A percentile compares a stretch with the other conserved stretches of the same genome.
Conservation (phyloP, 768 basidiomycete species). For the Kwoniella europaea region DNA sequence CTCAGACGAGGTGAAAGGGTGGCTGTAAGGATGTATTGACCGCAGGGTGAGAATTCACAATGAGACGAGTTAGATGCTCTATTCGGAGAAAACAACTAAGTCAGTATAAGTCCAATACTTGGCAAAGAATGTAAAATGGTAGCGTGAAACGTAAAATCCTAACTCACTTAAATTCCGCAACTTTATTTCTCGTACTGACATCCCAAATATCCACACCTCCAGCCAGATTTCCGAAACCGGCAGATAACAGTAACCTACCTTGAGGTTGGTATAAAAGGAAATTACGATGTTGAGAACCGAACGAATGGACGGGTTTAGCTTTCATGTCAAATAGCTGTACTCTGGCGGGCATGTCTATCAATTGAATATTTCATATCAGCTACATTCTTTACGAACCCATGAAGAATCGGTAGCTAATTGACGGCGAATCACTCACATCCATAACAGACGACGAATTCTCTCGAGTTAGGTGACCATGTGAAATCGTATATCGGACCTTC, state of each 20-base stretch:
- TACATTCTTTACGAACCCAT: too few species aligned
- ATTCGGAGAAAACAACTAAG: not conserved
- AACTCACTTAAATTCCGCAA: conserved; percentile 61
- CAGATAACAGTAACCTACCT: conserved; percentile 80
- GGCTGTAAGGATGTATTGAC: conserved; percentile 88
- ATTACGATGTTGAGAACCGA: conserved; percentile 86
- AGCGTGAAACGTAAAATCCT: too few species aligned
- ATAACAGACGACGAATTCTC: conserved; percentile 95
- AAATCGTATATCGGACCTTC: conserved; percentile 98
- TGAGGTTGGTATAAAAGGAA: conserved; percentile 95
- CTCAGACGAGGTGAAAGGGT: conserved; percentile 93
- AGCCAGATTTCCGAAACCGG: conserved; percentile 95
- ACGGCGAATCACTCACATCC: conserved; percentile 71
- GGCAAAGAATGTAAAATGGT: too few species aligned
- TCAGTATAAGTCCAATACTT: too few species aligned
- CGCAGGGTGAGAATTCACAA: conserved; percentile 95
- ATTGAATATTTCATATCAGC: too few species aligned
- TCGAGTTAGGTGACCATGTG: conserved; percentile 91
- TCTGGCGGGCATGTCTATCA: conserved; percentile 97
- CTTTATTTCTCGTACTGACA: conserved; percentile 79
- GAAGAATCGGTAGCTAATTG: too few species aligned
- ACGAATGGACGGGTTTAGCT: conserved; percentile 84
- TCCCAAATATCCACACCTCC: conserved; percentile 93
- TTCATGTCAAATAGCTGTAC: conserved; percentile 89
- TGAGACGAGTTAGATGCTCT: conserved; percentile 91